Evolutionary conservation across 306 rosid genomes (phyloP).

Genomic region (Corylus avellana): DNA sequence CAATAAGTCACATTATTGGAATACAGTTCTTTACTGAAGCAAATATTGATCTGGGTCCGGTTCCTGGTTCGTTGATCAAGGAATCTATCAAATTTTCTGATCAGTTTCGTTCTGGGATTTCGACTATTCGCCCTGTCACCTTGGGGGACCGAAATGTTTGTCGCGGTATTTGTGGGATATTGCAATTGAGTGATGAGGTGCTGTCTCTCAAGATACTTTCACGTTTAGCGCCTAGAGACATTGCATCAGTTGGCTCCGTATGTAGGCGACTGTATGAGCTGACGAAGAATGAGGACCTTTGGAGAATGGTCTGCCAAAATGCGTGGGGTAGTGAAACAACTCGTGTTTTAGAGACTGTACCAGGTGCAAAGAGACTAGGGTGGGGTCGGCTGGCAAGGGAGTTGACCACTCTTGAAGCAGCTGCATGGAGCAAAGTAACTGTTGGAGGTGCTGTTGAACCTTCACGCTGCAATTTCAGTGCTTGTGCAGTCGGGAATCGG

Average conservation of each 20-base stretch:
- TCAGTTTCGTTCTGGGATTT: constrained; percentile 60
- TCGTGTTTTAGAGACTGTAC: constrained; percentile 87
- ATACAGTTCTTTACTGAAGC: constrained; percentile 90
- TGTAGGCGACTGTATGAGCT: constrained; percentile 70
- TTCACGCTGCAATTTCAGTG: constrained; percentile 96
- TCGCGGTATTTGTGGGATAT: constrained; percentile 90
- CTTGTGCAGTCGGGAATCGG: constrained; percentile 98
- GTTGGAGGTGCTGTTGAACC: constrained; percentile 97
- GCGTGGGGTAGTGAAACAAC: constrained; percentile 99
- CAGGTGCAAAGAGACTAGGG: constrained; percentile 96
- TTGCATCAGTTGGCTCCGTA: constrained; percentile 93
- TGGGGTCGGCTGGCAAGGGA: constrained; percentile 97
- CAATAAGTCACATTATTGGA: constrained; percentile 87
- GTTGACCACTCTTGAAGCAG: constrained; percentile 95
- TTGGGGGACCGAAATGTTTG: constrained; percentile 76
- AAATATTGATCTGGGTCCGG: constrained; percentile 90
- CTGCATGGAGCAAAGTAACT: constrained; percentile 96
- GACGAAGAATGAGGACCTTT: constrained; percentile 86
- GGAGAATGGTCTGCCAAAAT: constrained; percentile 99
- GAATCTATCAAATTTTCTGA: constrained; percentile 62
- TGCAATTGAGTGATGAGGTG: constrained; percentile 95
- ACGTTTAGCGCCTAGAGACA: constrained; percentile 89
- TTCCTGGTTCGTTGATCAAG: constrained; percentile 59
- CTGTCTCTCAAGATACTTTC: constrained; percentile 88
- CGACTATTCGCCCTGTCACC: constrained; percentile 58